Evolutionary conservation across 202 grass and related monocot species (phyloP), one percentile per base, ranked within the genome.

Genomic region (Elaeis oleifera): DNA sequence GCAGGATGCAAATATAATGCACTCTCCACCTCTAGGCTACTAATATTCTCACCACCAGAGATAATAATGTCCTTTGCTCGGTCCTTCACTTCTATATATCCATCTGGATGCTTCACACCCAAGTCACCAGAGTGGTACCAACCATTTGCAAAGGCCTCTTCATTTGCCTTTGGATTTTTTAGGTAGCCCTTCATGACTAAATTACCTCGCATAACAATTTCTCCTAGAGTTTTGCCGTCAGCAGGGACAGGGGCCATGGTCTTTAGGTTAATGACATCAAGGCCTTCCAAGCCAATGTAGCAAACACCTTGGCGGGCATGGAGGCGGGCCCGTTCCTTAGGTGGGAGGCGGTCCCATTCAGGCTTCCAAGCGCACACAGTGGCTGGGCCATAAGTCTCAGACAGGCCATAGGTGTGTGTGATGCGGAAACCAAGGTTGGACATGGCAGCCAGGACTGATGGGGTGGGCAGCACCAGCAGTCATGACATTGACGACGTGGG

Each of bases 21-120:
- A 55, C 87, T 89, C 79, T 97, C 92, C 67, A 97, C 84, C 72
- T 91, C 92, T 71, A 97, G 61, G 80, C 92, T 97, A 67, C 82
- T 89, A 32, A 97, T 97, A 74, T 91, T 97, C 77, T 97, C 92
- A 16, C 92, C 92, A 23, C 92, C 92, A 16, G 92, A 91, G 60
- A 91, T 97, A 63, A 89, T 97, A 74, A 97, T 89, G 62, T 97
- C 92, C 70, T 97, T 97, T 18, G 88, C 84, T 16, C 92, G 81
- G 74, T 97, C 92, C 82, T 89, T 89, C 64, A 91, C 92, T 69
- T 97, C 92, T 56, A 97, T 73, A 24, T 95, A 95, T 27, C 86
- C 81, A 11, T 97, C 92, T 1, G 65, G 19, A 53, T 97, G 87
- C 65, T 70, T 75, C 21, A 96, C 92, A 0, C 79, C 92, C 0